phyloP scores from a whole-genome alignment of 768 basidiomycete genomes.

The Erythrobasidium yunnanense region DNA sequence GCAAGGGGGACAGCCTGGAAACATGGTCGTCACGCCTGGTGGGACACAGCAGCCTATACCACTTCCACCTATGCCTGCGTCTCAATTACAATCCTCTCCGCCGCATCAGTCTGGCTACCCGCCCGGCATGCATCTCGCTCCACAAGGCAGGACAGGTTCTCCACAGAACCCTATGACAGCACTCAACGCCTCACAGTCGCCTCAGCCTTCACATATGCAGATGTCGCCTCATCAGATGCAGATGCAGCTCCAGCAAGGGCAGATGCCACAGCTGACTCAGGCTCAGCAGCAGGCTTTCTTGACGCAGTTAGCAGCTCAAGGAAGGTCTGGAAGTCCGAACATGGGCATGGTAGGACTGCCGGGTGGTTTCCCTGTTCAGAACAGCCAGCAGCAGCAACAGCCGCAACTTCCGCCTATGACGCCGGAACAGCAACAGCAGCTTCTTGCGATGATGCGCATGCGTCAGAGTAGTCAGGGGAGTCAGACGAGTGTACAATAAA shows the following conservation, averaged over 20 bases:
- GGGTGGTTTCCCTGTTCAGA: constrained; percentile 5
- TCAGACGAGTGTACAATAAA: constrained; percentile 14
- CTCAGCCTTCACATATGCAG: constrained; percentile 37
- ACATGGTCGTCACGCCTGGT: neutral
- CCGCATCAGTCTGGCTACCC: neutral
- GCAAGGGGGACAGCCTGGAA: constrained; percentile 1
- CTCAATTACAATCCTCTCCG: neutral
- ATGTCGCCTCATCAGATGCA: constrained; percentile 34
- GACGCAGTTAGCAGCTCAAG: neutral
- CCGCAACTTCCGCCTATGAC: neutral
- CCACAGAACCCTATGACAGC: neutral
- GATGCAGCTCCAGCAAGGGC: constrained; percentile 1
- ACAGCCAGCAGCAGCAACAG: constrained; percentile 10
- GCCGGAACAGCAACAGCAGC: constrained; percentile 1
- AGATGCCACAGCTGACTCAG: constrained; percentile 6
- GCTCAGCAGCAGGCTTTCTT: constrained; percentile 19
- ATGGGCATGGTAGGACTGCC: neutral
- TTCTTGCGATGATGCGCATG: constrained; percentile 5
- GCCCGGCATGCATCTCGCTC: neutral
- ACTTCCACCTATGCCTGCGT: neutral
- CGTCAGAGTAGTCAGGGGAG: constrained; percentile 24
- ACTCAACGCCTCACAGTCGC: constrained; percentile 27
- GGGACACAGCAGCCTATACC: neutral
- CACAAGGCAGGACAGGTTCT: neutral
- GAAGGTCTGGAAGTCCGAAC: neutral